Evolutionary conservation across 2,329 filamentous ascomycete genomes (phyloP).

Genomic region (Metarhizium sp.): DNA sequence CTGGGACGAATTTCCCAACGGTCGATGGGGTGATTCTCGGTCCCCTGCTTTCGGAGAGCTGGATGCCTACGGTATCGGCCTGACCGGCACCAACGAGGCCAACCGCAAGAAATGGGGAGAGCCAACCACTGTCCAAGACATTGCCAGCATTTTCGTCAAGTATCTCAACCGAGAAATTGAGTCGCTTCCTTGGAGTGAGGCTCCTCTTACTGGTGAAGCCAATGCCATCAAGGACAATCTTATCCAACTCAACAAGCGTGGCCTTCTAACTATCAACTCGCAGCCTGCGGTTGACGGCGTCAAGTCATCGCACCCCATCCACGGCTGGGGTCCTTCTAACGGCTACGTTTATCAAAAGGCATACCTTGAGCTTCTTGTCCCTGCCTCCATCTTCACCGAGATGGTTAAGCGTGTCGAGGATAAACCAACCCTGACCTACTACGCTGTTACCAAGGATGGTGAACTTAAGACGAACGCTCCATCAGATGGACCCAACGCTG

Average conservation of each 20-base stretch:
- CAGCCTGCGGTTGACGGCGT: slow-evolving; percentile 90
- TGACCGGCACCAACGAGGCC: slow-evolving; percentile 91
- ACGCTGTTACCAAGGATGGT: slow-evolving; percentile 79
- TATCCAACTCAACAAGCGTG: slow-evolving; percentile 73
- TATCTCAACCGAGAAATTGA: slow-evolving; percentile 78
- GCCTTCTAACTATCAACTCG: slow-evolving; percentile 92
- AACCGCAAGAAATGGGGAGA: slow-evolving; percentile 94
- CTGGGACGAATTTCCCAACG: slow-evolving; percentile 99
- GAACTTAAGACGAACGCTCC: slow-evolving; percentile 77
- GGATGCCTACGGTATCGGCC: slow-evolving; percentile 85
- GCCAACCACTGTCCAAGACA: slow-evolving; percentile 68
- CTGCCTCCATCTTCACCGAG: slow-evolving; percentile 68
- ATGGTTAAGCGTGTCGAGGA: slow-evolving; percentile 69
- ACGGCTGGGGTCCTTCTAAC: slow-evolving; percentile 91
- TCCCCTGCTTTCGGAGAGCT: slow-evolving; percentile 94
- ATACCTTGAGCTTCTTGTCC: slow-evolving; percentile 85
- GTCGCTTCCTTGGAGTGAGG: slow-evolving; percentile 88
- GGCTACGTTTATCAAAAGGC: slow-evolving; percentile 98
- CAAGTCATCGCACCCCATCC: slow-evolving; percentile 75
- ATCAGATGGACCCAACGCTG: slow-evolving; percentile 85
- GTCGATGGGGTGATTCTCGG: slow-evolving; percentile 93
- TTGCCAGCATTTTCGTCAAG: slow-evolving; percentile 73
- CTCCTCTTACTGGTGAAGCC: slow-evolving; percentile 74
- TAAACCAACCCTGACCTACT: slow-evolving; percentile 81
- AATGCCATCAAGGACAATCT: slow-evolving; percentile 68